Evolutionary conservation across 2,329 filamentous ascomycete species (phyloP).

Genomic region (Fusarium sp.): DNA sequence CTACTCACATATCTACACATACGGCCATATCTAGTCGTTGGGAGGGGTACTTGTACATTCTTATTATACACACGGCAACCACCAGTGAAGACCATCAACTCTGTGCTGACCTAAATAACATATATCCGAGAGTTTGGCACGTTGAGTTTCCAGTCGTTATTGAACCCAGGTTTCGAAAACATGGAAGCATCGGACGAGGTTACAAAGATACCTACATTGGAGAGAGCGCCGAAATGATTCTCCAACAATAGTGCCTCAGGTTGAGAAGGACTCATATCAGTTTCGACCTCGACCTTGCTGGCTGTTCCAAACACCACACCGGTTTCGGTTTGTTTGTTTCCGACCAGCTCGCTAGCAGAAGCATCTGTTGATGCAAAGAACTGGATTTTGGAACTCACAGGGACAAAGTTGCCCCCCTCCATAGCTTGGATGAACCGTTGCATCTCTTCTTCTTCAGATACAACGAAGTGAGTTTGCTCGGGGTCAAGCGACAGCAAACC

Average conservation of each 20-base stretch:
- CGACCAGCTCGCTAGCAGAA: slow-evolving; percentile 35
- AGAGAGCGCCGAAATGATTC: slow-evolving; percentile 69
- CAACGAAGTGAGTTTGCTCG: slow-evolving; percentile 61
- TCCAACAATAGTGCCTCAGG: slow-evolving; percentile 41
- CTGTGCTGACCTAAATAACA: slow-evolving; percentile 6
- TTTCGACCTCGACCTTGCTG: slow-evolving; percentile 17
- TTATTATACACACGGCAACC: slow-evolving; percentile 9
- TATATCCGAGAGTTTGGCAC: slow-evolving; percentile 48
- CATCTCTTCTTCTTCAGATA: slow-evolving; percentile 60
- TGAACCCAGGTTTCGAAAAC: slow-evolving; percentile 41
- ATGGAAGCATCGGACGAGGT: slow-evolving; percentile 37
- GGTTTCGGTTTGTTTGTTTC: slow-evolving; percentile 10
- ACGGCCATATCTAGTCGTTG: not conserved
- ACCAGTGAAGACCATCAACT: not conserved
- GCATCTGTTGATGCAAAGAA: slow-evolving; percentile 63
- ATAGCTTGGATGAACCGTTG: slow-evolving; percentile 63
- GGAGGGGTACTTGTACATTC: slow-evolving; percentile 9
- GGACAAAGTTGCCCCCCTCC: slow-evolving; percentile 61
- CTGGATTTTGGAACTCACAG: slow-evolving; percentile 71
- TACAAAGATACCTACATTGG: slow-evolving; percentile 68
- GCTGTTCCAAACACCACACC: slow-evolving; percentile 49
- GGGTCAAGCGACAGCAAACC: slow-evolving; percentile 83
- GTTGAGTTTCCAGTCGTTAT: slow-evolving; percentile 47
- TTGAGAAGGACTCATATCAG: not conserved
- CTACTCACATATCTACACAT: not conserved